Conservation (phyloP, 768 basidiomycete species). For the Gyrodon lividus region DNA sequence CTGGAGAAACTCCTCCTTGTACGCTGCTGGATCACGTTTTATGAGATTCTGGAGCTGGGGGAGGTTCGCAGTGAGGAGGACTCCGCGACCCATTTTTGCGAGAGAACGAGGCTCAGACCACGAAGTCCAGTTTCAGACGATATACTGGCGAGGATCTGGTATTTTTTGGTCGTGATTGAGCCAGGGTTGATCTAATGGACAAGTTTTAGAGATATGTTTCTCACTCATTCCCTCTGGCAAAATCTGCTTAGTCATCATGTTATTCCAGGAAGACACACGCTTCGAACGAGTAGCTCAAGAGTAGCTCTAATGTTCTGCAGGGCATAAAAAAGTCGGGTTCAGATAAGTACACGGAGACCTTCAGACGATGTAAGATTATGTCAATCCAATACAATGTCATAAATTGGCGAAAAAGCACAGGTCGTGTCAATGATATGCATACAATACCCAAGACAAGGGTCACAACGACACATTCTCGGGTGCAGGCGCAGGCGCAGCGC, state of each 20-base stretch:
- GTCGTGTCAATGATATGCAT: background rate
- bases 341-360: no score
- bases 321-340: no score
- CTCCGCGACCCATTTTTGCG: slow-evolving; percentile 56
- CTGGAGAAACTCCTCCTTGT: slow-evolving; percentile 93
- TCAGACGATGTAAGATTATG: background rate
- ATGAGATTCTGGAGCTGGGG: slow-evolving; percentile 97
- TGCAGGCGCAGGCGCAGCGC: background rate
- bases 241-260: background rate
- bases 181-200: no score
- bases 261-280: background rate
- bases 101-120: background rate
- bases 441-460: background rate
- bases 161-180: no score
- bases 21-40: slow-evolving; percentile 86
- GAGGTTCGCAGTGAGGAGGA: slow-evolving; percentile 82
- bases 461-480: background rate
- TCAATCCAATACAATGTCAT: background rate
- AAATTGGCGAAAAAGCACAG: background rate
- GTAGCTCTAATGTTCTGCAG: no score
- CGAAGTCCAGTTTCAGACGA: background rate
- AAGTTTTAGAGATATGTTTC: no score
- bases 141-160: background rate
- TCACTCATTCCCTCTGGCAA: background rate
- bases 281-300: no score